Percentiles rank a stretch among this genome's conserved stretches.
Evolutionary conservation across 1,284 basidiomycete genomes (phyloP).

Genomic region (Sphagnurus paluster): DNA sequence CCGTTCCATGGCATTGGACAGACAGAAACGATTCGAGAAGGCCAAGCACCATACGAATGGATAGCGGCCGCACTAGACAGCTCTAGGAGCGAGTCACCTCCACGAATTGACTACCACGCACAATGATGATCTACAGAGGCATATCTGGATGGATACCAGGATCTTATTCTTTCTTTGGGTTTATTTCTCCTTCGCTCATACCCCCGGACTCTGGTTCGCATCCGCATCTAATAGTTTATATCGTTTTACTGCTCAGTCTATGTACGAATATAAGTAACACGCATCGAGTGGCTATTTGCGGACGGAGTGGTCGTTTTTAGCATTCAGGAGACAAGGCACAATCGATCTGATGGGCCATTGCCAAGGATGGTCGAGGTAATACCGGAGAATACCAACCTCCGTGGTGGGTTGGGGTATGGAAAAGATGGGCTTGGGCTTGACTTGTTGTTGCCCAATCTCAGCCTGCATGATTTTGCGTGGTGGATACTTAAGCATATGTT

Average conservation of each 20-base stretch:
- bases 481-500: no score
- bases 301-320: not conserved
- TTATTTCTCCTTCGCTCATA: constrained; percentile 9
- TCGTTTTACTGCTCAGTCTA: not conserved
- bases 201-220: no score
- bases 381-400: no score
- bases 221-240: no score
- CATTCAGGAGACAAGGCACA: not conserved
- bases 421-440: no score
- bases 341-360: not conserved
- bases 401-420: no score
- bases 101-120: not conserved
- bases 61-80: constrained; percentile 8
- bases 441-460: no score
- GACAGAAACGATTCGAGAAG: constrained; percentile 34
- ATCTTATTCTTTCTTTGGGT: constrained; percentile 1
- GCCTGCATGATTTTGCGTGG: no score
- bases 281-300: no score
- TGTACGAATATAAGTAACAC: no score
- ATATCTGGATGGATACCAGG: not conserved
- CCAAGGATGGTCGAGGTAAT: no score
- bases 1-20: constrained; percentile 25
- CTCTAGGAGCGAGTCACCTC: not conserved
- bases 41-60: constrained; percentile 22
- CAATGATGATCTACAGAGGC: not conserved